Percentiles rank a stretch among this genome's conserved stretches.
Evolutionary conservation across 176 grass and related monocot genomes (phyloP).

Genomic region (Lolium rigidum): DNA sequence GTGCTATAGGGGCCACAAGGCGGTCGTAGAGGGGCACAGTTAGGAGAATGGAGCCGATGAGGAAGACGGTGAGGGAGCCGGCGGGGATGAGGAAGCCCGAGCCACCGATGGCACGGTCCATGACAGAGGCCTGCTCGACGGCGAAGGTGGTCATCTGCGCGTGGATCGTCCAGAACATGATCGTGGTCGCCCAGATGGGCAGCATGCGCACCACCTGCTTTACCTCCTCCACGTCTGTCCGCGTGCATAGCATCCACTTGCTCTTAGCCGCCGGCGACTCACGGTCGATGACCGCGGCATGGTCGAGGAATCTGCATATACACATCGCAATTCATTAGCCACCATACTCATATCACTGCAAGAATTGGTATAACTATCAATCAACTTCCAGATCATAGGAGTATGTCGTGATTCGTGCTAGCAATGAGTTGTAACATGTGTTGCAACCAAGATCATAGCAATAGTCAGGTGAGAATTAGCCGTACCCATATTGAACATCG

Average conservation of each 20-base stretch:
- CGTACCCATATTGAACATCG: background rate
- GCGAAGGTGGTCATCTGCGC: conserved; percentile 97
- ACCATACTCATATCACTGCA: background rate
- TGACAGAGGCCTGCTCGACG: conserved; percentile 73
- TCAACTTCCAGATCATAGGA: too few relatives aligned
- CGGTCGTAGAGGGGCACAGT: conserved; percentile 90
- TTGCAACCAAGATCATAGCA: background rate
- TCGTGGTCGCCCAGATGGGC: conserved; percentile 75
- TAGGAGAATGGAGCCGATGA: conserved; percentile 92
- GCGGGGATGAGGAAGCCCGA: conserved; percentile 77
- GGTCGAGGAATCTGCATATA: conserved; percentile 67
- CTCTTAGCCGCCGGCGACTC: conserved; percentile 8
- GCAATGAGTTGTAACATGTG: too few relatives aligned
- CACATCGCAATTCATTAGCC: background rate
- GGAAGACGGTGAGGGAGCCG: conserved; percentile 89
- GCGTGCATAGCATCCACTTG: conserved; percentile 57
- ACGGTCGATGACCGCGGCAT: conserved; percentile 47
- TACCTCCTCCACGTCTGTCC: conserved; percentile 85
- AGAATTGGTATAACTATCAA: too few relatives aligned
- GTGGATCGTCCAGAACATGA: conserved; percentile 94
- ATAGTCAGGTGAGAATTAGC: background rate
- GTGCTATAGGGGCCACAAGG: conserved; percentile 50
- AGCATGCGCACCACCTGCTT: conserved; percentile 83
- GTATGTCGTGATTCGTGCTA: too few relatives aligned
- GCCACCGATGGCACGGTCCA: conserved; percentile 74